Base-by-base conservation (phyloP, 306 rosid species). In the Myrica gale region DNA sequence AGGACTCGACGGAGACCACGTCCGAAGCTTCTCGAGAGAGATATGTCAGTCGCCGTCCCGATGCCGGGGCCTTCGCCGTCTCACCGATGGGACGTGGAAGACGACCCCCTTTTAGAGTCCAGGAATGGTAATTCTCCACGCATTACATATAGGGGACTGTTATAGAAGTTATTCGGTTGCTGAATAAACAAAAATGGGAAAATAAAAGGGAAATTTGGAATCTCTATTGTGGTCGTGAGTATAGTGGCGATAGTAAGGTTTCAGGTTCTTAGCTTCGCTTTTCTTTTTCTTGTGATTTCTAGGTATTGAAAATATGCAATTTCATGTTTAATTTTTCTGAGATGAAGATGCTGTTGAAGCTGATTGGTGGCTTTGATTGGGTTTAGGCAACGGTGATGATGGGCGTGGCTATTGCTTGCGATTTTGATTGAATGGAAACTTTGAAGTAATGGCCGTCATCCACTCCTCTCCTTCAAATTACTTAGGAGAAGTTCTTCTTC, bases 11-110 rank as follows among this genome's bases (percentile, higher is more conserved):
- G 79, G 76, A 83, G 74, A 78, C 45, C 81, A 4, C 84, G 83
- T 12, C 88, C 76, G 69, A 86, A 84, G 73, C 72, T 16, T 20
- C 78, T 71, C 61, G 75, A 10, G 5, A 67, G 56, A 78, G 92
- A 80, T 69, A 83, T 88, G 86, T 81, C 95, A 48, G 76, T 82
- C 71, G 52, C 82, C 69, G 71, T 81, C 74, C 80, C 90, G 32
- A 79, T 66, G 9, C 21, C 79, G 63, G 63, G 15, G 76, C 76
- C 89, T 17, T 68, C 82, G 0, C 73, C 94, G 72, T 80, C 90
- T 78, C 58, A 69, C 77, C 82, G 76, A 75, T 80, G 76, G 47
- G 72, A 16, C 75, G 77, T 58, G 20, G 92, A 81, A 19, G 84
- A 73, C 43, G 88, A 82, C 42, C 77, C 86, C 71, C 74, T 87